phyloP scores from a whole-genome alignment of 345 rosid genomes.

The Capsella bursapastoris region DNA sequence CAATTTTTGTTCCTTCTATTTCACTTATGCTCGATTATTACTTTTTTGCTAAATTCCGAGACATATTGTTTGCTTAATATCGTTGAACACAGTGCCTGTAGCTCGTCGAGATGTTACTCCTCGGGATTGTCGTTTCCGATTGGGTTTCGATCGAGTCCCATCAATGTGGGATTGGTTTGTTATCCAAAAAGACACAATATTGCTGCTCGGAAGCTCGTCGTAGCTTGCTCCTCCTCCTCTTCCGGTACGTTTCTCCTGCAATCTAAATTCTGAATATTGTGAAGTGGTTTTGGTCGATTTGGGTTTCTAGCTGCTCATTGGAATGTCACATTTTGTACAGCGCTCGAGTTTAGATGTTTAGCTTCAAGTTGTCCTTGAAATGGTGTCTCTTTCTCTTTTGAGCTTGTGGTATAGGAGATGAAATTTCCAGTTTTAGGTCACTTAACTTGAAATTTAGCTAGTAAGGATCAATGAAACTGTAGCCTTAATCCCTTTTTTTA shows the following conservation, averaged over 20 bases:
- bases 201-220: slow-evolving; percentile 39
- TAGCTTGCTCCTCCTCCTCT: slow-evolving; percentile 59
- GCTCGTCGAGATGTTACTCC: slow-evolving; percentile 51
- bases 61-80: neutral
- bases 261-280: neutral
- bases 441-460: slow-evolving; percentile 5
- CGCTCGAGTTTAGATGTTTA: neutral
- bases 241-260: slow-evolving; percentile 23
- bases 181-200: slow-evolving; percentile 37
- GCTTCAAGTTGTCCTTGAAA: slow-evolving; percentile 8
- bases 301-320: neutral
- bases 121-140: slow-evolving; percentile 44
- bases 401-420: neutral
- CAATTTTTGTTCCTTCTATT: neutral
- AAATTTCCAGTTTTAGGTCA: neutral
- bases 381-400: slow-evolving; percentile 5
- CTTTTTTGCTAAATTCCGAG: too few relatives aligned
- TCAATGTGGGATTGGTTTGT: slow-evolving; percentile 46
- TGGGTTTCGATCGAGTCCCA: slow-evolving; percentile 48
- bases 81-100: slow-evolving; percentile 46
- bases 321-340: neutral
- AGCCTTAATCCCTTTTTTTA: neutral
- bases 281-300: neutral
- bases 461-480: neutral
- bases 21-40: neutral